A percentile compares a stretch with the other conserved stretches of the same genome.
phyloP scores from a whole-genome alignment of 352 stramenopile genomes.

The Detonula confervacea region DNA sequence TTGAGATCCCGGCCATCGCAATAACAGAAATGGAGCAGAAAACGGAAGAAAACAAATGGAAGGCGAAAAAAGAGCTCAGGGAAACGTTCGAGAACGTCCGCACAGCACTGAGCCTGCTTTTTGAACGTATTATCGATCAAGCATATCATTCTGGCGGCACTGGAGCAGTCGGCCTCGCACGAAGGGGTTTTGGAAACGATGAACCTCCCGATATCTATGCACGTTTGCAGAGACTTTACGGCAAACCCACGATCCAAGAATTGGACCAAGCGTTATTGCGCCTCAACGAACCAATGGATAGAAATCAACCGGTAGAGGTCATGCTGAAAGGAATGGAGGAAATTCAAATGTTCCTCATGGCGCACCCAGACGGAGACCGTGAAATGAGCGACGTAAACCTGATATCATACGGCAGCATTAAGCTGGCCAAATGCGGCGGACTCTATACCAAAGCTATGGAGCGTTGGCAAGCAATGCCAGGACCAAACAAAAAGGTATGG shows the following conservation, averaged over 20 bases:
- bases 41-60: neutral
- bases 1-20: neutral
- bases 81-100: neutral
- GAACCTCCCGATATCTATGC: neutral
- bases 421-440: neutral
- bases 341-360: neutral
- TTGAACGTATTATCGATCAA: neutral
- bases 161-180: neutral
- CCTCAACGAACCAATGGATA: neutral
- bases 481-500: neutral
- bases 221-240: neutral
- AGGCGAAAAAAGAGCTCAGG: neutral
- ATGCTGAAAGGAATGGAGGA: conserved; percentile 5
- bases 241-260: neutral
- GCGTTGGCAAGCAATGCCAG: neutral
- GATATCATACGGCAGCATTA: neutral
- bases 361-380: neutral
- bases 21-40: neutral
- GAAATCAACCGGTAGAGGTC: conserved; percentile 1
- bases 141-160: neutral
- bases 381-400: neutral
- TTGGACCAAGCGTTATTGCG: neutral
- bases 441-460: neutral
- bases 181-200: neutral
- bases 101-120: neutral